These are phyloP conservation scores for Mollisia scopiformis DNA, from an alignment of 2,329 filamentous ascomycete genomes.

Conservation along the genomic window DNA sequence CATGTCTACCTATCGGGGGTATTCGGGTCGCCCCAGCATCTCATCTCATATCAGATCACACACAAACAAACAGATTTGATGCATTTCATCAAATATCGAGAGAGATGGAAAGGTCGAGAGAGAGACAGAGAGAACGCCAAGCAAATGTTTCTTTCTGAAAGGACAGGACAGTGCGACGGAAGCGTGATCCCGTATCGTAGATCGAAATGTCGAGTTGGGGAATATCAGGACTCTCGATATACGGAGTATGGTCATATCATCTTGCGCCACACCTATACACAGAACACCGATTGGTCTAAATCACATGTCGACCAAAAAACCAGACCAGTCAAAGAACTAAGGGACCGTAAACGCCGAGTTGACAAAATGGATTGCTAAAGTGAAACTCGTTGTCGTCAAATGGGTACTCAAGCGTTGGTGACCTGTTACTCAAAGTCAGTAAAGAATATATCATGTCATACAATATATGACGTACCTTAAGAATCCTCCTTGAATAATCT, in stretches of 20 bases:
- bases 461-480: slow-evolving; percentile 69
- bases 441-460: not conserved
- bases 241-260: slow-evolving; percentile 31
- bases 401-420: slow-evolving; percentile 57
- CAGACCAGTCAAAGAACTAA: slow-evolving; percentile 32
- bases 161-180: slow-evolving; percentile 36
- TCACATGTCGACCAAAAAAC: slow-evolving; percentile 28
- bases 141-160: slow-evolving; percentile 31
- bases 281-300: slow-evolving; percentile 33
- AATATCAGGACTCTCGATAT: slow-evolving; percentile 23
- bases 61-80: not conserved
- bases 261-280: slow-evolving; percentile 37
- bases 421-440: slow-evolving; percentile 45
- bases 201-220: slow-evolving; percentile 22
- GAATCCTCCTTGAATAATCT: slow-evolving; percentile 93
- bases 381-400: slow-evolving; percentile 43
- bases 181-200: slow-evolving; percentile 28
- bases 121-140: slow-evolving; percentile 6
- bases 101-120: not conserved
- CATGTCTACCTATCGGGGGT: not conserved
- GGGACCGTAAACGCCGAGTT: slow-evolving; percentile 36
- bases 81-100: not conserved
- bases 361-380: slow-evolving; percentile 33
- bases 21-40: slow-evolving; percentile 1
- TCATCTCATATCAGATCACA: slow-evolving; percentile 2